phyloP scores from a whole-genome alignment of 2,329 filamentous ascomycete genomes.

The Furcasterigmium furcatum region DNA sequence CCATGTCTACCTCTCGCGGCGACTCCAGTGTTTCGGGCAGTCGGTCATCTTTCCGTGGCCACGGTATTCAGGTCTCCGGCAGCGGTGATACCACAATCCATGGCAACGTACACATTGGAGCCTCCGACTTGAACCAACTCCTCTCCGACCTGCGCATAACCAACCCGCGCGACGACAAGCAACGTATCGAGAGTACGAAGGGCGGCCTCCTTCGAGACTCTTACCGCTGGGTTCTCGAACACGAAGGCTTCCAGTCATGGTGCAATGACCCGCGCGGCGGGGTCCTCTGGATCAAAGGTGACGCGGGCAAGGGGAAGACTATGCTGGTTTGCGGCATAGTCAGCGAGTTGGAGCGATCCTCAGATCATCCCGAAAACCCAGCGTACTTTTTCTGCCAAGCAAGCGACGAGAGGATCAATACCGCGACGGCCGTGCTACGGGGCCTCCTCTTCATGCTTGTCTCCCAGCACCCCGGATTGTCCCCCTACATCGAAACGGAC shows the following conservation, averaged over 20 bases:
- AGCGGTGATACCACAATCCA: no score
- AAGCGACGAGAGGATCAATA: constrained; percentile 30
- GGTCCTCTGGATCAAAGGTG: constrained; percentile 33
- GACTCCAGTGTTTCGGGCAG: no score
- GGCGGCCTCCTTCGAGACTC: constrained; percentile 26
- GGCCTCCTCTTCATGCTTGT: constrained; percentile 39
- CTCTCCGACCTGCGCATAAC: constrained; percentile 22
- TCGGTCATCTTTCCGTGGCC: no score
- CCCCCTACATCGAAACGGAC: not conserved
- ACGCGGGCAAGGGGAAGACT: constrained; percentile 39
- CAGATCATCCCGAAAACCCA: constrained; percentile 15
- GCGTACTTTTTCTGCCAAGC: constrained; percentile 41
- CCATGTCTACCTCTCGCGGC: no score
- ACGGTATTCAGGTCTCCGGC: no score
- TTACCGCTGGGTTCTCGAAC: constrained; percentile 30
- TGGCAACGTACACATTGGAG: no score
- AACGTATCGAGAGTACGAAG: constrained; percentile 27
- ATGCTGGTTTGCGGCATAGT: constrained; percentile 37
- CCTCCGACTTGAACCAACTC: no score
- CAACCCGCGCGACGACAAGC: constrained; percentile 22
- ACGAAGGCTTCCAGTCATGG: constrained; percentile 21
- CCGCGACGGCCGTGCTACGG: constrained; percentile 32
- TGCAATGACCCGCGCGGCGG: constrained; percentile 6
- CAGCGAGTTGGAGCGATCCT: constrained; percentile 23
- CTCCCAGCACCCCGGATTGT: not conserved